Evolutionary conservation across 495 filamentous ascomycete genomes (phyloP).

Genomic region (Annulohypoxylon moriforme): DNA sequence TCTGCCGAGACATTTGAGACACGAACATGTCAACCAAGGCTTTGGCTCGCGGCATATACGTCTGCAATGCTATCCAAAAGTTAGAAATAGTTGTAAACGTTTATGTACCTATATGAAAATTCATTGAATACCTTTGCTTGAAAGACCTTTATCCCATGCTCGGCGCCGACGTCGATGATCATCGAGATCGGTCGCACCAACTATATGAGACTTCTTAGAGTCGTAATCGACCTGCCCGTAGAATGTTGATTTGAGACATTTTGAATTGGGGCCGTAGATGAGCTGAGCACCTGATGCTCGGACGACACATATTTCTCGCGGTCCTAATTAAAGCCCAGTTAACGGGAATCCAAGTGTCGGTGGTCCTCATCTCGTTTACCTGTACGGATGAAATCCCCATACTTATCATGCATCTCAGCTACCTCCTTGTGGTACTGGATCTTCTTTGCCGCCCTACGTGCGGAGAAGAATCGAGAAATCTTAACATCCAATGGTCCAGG

Average conservation of each 20-base stretch:
- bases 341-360: neutral
- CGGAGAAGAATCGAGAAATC: slow-evolving; percentile 52
- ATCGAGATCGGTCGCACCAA: slow-evolving; percentile 40
- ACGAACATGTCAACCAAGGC: slow-evolving; percentile 46
- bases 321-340: slow-evolving; percentile 16
- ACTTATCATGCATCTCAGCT: slow-evolving; percentile 47
- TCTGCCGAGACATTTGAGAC: slow-evolving; percentile 32
- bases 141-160: slow-evolving; percentile 51
- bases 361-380: slow-evolving; percentile 24
- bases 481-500: slow-evolving; percentile 56
- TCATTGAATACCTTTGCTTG: slow-evolving; percentile 48
- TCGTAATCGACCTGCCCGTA: slow-evolving; percentile 47
- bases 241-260: slow-evolving; percentile 52
- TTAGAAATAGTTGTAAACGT: neutral
- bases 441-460: slow-evolving; percentile 26
- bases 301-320: slow-evolving; percentile 53
- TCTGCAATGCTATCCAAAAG: slow-evolving; percentile 33
- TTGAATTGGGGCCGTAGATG: slow-evolving; percentile 50
- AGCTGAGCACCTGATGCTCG: slow-evolving; percentile 46
- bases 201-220: slow-evolving; percentile 43
- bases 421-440: slow-evolving; percentile 49
- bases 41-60: slow-evolving; percentile 42
- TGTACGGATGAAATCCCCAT: slow-evolving; percentile 56
- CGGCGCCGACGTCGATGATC: slow-evolving; percentile 49
- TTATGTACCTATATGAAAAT: too few species aligned